Evolutionary conservation across 1,139 yeast species (phyloP), one percentile per base, ranked within the genome.

Genomic region (Hemisphaericaspora lyxosophila): DNA sequence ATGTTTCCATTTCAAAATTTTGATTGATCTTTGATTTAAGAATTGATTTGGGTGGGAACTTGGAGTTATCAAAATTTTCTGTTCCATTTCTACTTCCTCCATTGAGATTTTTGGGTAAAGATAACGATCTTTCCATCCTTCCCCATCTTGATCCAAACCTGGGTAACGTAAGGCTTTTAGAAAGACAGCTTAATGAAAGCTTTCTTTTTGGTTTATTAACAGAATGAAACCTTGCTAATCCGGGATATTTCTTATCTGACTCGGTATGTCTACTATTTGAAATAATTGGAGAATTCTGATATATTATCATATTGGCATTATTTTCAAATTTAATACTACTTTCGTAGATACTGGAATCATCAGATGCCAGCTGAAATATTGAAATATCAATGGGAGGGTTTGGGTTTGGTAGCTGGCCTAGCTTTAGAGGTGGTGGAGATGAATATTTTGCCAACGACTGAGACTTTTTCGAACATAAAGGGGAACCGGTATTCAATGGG

Each of bases 21-120:
- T 42, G 40, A 32, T 54, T 53, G n/a, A 50, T 42, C 32, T 51
- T 53, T 23, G 49, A 53, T 36, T 53, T 57, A 33, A 59, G 45
- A 7, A 59, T 59, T n/a, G 62, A 49, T 36, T 45, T 47, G 12
- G 22, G 24, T 11, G 42, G 39, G 16, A 13, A 26, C 3, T 22
- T 18, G 19, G 15, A 18, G 13, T 20, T 29, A 3, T 25, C 13
- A 7, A 16, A 6, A 17, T 16, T n/a, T 11, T 18, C 24, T 3
- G 24, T 2, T 11, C 19, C 15, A 8, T 5, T 17, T 13, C 12
- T 9, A 7, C 26, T 19, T 17, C 31, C 28, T 17, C 31, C 28
- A 5, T 14, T 17, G 15, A 29, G 20, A 13, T 24, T 18, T 16
- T 20, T 34, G 3, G 41, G 35, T 29, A 40, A 33, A 16, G 43